phyloP scores from a whole-genome alignment of 129 eudicot genomes.

The Flaveria brownii region DNA sequence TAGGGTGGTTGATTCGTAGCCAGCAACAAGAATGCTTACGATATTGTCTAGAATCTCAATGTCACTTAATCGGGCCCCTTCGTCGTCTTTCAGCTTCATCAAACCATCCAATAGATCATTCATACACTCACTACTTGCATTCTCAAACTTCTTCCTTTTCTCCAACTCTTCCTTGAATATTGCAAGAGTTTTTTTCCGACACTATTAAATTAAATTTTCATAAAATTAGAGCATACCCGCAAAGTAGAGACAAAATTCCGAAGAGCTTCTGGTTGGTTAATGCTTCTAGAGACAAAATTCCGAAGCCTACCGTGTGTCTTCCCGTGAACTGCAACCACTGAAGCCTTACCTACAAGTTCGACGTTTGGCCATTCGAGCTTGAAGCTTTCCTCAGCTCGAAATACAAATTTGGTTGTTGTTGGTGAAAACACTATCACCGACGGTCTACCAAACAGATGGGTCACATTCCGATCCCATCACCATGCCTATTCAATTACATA shows the following conservation, averaged over 20 bases:
- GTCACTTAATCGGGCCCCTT: constrained; percentile 49
- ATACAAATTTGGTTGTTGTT: constrained; percentile 39
- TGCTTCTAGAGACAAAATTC: constrained; percentile 45
- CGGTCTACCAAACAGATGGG: no score
- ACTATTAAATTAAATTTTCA: constrained; percentile 27
- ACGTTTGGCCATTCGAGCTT: constrained; percentile 35
- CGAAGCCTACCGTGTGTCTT: constrained; percentile 41
- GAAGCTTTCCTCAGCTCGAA: constrained; percentile 37
- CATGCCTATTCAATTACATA: constrained; percentile 38
- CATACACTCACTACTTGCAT: neutral
- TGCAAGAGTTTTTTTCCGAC: constrained; percentile 38
- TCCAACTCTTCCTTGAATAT: constrained; percentile 53
- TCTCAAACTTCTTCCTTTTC: constrained; percentile 41
- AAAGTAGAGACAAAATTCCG: no score
- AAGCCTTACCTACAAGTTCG: constrained; percentile 40
- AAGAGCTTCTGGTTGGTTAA: constrained; percentile 69
- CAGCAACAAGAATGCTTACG: constrained; percentile 39
- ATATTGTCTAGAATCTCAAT: constrained; percentile 65
- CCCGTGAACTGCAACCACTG: constrained; percentile 52
- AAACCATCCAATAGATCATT: constrained; percentile 58
- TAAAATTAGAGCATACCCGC: no score
- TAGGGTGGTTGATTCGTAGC: constrained; percentile 43
- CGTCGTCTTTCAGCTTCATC: constrained; percentile 57
- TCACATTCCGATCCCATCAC: neutral
- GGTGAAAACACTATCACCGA: constrained; percentile 42